Conservation (phyloP, 2,329 filamentous ascomycete species). For the Ascochyta clinopodiicola region DNA sequence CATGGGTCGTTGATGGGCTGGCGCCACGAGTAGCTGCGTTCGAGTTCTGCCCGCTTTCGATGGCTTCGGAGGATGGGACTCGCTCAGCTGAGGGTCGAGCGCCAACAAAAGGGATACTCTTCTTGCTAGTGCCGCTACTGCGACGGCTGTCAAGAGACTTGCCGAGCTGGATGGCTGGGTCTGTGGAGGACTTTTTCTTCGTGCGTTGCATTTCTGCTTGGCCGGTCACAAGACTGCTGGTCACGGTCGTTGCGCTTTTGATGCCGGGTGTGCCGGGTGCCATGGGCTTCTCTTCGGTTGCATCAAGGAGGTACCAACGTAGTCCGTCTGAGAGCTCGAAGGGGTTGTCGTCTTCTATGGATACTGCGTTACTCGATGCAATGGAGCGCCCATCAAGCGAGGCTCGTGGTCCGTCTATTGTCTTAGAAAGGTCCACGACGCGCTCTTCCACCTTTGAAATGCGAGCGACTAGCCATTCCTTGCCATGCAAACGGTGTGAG, state of each 20-base stretch:
- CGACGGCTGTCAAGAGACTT: slow-evolving; percentile 91
- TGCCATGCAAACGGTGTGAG: slow-evolving; percentile 77
- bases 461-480: slow-evolving; percentile 96
- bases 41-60: slow-evolving; percentile 35
- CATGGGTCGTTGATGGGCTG: slow-evolving; percentile 40
- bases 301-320: slow-evolving; percentile 95
- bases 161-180: slow-evolving; percentile 63
- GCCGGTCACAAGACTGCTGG: slow-evolving; percentile 84
- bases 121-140: slow-evolving; percentile 85
- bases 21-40: slow-evolving; percentile 41
- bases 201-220: slow-evolving; percentile 68
- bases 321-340: slow-evolving; percentile 95
- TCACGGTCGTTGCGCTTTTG: slow-evolving; percentile 84
- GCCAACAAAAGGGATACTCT: slow-evolving; percentile 61
- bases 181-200: slow-evolving; percentile 51
- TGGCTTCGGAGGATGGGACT: slow-evolving; percentile 28
- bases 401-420: slow-evolving; percentile 61
- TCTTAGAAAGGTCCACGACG: slow-evolving; percentile 89
- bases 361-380: slow-evolving; percentile 60
- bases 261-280: slow-evolving; percentile 88
- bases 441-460: slow-evolving; percentile 91
- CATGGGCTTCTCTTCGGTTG: slow-evolving; percentile 88
- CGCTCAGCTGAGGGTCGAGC: slow-evolving; percentile 38
- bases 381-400: slow-evolving; percentile 54
- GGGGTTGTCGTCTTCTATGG: slow-evolving; percentile 87